Evolutionary conservation across 1,284 basidiomycete species (phyloP), one percentile per base, ranked within the genome.

Genomic region (Marasmius fiardii): DNA sequence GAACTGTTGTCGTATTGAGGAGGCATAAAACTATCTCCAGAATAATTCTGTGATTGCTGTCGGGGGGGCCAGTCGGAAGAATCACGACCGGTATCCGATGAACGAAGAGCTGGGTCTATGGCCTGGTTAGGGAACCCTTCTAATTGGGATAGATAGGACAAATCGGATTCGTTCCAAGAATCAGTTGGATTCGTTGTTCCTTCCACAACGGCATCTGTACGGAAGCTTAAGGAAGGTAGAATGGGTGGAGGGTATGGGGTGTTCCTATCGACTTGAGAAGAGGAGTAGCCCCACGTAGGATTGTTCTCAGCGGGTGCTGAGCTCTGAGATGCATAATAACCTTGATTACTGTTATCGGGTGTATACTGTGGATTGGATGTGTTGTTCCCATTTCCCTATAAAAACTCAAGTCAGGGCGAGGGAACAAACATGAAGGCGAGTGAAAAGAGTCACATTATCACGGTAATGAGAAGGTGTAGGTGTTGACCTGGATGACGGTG

Each of bases 231-330:
- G 16, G 80, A 78, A 1, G 80, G 78, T 43, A 79, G 65, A 55
- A 74, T 70, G 24, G 79, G 76, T 58, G 76, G 78, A 28, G 79
- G 78, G 58, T 78, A 80, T 34, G 66, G 70, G n/a, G 80, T 71
- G 55, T 76, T 74, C 28, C 78, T 78, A 62, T 83, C 80, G n/a
- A 76, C 70, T 31, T 74, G 67, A 21, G 77, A 57, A 23, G 75
- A 68, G 20, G 79, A 63, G 63, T 87, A 87, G 16, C 72, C 75
- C 85, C 85, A 86, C 41, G 75, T 66, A 33, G 79, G 51, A 43
- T 54, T 45, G 39, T 48, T 45, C 31, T 43, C 34, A 14, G 54
- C 20, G 56, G 35, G 8, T 26, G 57, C 16, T n/a, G 54, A 60
- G 48, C 23, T 53, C 28, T 44, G 63, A 52, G 51, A 35, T 44